phyloP scores from a whole-genome alignment of 2,329 filamentous ascomycete genomes.

The Calonectria ilicicola region DNA sequence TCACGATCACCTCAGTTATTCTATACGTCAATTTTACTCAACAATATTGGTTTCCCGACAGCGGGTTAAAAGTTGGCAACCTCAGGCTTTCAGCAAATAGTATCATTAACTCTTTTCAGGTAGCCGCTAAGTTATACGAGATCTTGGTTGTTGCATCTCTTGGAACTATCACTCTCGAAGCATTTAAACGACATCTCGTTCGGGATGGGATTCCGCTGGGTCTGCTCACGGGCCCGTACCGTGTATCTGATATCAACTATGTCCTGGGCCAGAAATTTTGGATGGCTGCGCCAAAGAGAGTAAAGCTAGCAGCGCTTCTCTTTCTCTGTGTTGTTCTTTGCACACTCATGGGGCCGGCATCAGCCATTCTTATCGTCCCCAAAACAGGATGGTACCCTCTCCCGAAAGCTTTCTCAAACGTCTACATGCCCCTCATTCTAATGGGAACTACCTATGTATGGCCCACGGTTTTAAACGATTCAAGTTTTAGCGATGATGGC shows the following conservation, averaged over 20 bases:
- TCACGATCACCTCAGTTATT: background rate
- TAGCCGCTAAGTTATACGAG: constrained; percentile 3
- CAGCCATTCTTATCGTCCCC: constrained; percentile 13
- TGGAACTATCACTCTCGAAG: background rate
- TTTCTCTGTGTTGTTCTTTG: background rate
- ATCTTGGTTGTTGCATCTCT: background rate
- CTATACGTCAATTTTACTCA: background rate
- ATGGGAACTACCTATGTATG: background rate
- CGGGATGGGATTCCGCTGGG: background rate
- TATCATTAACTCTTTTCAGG: constrained; percentile 2
- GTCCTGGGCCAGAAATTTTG: background rate
- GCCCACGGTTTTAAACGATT: background rate
- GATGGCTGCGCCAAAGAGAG: background rate
- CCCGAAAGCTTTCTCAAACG: background rate
- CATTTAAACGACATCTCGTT: background rate
- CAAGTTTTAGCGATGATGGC: background rate
- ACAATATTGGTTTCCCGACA: background rate
- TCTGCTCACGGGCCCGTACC: background rate
- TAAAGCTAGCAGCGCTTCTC: background rate
- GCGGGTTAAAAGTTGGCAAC: background rate
- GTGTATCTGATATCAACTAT: background rate
- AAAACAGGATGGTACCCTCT: constrained; percentile 4
- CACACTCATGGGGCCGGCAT: constrained; percentile 11
- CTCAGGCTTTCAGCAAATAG: background rate
- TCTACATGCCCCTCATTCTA: background rate